A percentile compares a stretch with the other conserved stretches of the same genome.
These are phyloP conservation scores for Arabidopsis arenosa DNA, from an alignment of 345 rosid species.

Conservation along the genomic window DNA sequence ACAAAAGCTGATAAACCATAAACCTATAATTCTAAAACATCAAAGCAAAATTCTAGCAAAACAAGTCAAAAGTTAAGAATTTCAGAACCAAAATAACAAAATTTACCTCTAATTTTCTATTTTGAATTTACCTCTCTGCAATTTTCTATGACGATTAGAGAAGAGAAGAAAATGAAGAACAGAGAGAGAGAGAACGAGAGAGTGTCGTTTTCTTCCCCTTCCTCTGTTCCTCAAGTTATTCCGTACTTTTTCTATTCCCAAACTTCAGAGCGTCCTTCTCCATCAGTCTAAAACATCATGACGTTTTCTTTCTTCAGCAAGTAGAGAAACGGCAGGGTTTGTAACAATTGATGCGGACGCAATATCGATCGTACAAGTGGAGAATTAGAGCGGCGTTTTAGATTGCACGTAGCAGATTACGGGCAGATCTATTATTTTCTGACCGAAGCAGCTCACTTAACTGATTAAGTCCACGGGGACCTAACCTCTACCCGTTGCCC, in stretches of 20 bases:
- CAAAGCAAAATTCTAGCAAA: not conserved
- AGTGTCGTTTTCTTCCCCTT: slow-evolving; percentile 38
- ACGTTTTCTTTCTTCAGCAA: not conserved
- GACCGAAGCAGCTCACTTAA: slow-evolving; percentile 32
- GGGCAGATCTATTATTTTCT: slow-evolving; percentile 26
- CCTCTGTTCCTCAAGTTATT: slow-evolving; percentile 20
- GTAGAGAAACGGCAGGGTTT: not conserved
- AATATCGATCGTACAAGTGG: slow-evolving; percentile 42
- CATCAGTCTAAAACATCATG: not conserved
- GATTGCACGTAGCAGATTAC: slow-evolving; percentile 42
- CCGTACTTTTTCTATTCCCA: not conserved
- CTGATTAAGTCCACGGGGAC: slow-evolving; percentile 35
- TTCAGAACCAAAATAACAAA: not conserved
- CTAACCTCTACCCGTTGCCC: slow-evolving; percentile 38
- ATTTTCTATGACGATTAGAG: not conserved
- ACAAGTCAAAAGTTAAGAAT: not conserved
- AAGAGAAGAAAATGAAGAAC: slow-evolving; percentile 26
- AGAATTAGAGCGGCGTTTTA: slow-evolving; percentile 27
- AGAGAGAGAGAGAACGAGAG: not conserved
- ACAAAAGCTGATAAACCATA: not conserved
- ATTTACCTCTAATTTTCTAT: not conserved
- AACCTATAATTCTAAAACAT: not conserved
- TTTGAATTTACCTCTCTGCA: slow-evolving; percentile 11
- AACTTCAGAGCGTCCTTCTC: slow-evolving; percentile 28
- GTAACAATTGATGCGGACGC: slow-evolving; percentile 24